Base-by-base conservation (phyloP, 2,329 filamentous ascomycete genomes). In the Aurifilum marmelostoma region DNA sequence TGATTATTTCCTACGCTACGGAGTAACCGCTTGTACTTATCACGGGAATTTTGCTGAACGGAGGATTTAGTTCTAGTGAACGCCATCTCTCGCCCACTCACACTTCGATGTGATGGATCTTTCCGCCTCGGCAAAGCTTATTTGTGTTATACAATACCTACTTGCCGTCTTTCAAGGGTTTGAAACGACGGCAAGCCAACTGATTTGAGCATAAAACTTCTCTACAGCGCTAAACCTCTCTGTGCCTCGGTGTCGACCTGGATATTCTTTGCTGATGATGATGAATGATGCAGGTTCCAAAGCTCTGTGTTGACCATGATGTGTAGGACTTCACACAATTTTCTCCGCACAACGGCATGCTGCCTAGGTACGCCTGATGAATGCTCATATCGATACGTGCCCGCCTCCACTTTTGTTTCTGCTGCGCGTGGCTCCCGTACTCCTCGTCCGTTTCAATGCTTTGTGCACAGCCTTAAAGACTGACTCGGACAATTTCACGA, bases 121-220 rank as follows among this genome's bases (percentile, higher is more conserved):
- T 60, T 9, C 58, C 32, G 58, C 16, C 58, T 60, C n/a, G 32
- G 58, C 58, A 60, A 60, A 39, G 58, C 58, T 60, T 60, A 18
- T 60, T 37, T 37, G 43, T n/a, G 6, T n/a, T n/a, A n/a, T n/a
- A n/a, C n/a, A n/a, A 7, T 32, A 9, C 14, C 52, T 8, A 24
- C 9, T 11, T 50, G 11, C 24, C n/a, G 24, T 3, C n/a, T 14
- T 14, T 54, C 47, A 5, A 27, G 50, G n/a, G 12, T 27, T 24
- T 1, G n/a, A 54, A 27, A 54, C 11, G 4, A 27, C 27, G 50
- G 50, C 50, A 3, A 54, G n/a, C n/a, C 11, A n/a, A 8, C 43
- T 34, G 4, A 34, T 34, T n/a, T n/a, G 8, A 9, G 6, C 41
- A 47, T 21, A n/a, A 21, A 21, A 16, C 41, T 47, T 47, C 41